Base-by-base conservation (phyloP, 306 rosid genomes). In the Carpinus viminea region DNA sequence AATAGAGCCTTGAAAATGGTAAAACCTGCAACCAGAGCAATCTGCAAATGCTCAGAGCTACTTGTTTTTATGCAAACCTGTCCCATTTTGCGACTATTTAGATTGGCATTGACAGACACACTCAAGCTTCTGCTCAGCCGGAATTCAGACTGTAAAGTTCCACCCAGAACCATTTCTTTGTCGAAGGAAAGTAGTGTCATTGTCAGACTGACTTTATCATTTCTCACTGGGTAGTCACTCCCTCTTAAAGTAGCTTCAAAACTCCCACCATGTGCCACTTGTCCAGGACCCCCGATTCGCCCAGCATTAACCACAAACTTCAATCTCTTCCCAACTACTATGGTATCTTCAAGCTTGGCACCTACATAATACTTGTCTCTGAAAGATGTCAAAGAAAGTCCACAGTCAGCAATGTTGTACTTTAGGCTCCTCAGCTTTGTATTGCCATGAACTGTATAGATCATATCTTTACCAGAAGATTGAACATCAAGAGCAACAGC, bases 21-120 rank as follows among this genome's bases (percentile, higher is more conserved):
- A 80, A 86, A 89, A 76, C 84, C 86, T 0, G 89, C 93, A 79
- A 90, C 77, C 80, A 91, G 74, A 43, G 93, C 92, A 76, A 96
- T 85, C 68, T 88, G 99, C 81, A 91, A 81, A 88, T 93, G 91
- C 82, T 93, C 99, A 72, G 88, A 83, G 88, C 97, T 93, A 79
- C 92, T 90, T 13, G 75, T 79, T 81, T 91, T 96, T 34, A 93
- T 76, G 83, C 93, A 82, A 69, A 96, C 53, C 85, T 91, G 86
- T 73, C 99, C 99, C 98, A 91, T 96, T 80, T 87, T 88, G 66
- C 86, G 98, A 81, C 89, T 96, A 84, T 91, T 96, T 76, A 96
- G 81, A 87, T 90, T 91, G 76, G 93, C 96, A 81, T 89, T 89
- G 47, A 91, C 83, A 0, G 96, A 79, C 72, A 89, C 69, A 79